Percentiles rank a stretch among this genome's conserved stretches.
Evolutionary conservation across 768 basidiomycete species (phyloP).

Genomic region (Tremella fuciformis): DNA sequence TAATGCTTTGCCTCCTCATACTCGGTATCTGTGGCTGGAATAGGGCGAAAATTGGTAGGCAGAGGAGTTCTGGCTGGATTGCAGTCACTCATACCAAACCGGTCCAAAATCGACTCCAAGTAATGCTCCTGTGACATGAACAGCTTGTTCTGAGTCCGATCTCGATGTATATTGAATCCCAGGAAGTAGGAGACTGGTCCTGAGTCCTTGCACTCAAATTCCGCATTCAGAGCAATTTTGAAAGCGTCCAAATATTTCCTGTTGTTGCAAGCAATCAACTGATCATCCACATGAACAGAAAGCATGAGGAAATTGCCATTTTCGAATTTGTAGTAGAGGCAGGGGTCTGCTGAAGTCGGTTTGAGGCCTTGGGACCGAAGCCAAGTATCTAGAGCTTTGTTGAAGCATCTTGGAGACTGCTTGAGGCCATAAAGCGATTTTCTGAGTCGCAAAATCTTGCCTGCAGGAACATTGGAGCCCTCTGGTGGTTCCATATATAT

Average conservation of each 20-base stretch:
- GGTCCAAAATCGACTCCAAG: constrained; percentile 5
- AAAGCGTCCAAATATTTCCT: too few species aligned
- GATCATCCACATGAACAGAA: too few species aligned
- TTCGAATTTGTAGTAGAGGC: too few species aligned
- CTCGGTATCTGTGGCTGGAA: too few species aligned
- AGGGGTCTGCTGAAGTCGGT: constrained; percentile 12
- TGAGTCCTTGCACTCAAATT: constrained; percentile 11
- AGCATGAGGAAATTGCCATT: too few species aligned
- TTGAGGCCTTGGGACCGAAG: constrained; percentile 6
- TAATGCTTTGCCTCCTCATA: too few species aligned
- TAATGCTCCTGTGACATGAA: too few species aligned
- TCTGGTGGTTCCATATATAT: constrained; percentile 15
- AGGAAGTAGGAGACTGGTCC: constrained; percentile 13
- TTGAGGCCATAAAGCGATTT: constrained; percentile 22
- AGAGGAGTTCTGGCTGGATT: constrained; percentile 3
- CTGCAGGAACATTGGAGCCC: constrained; percentile 1
- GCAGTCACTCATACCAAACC: constrained; percentile 8
- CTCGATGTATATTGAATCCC: too few species aligned
- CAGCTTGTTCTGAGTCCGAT: too few species aligned
- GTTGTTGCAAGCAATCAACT: too few species aligned
- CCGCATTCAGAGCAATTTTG: constrained; percentile 8
- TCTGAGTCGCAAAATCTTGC: constrained; percentile 9
- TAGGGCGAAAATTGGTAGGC: constrained; percentile 6
- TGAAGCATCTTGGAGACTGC: constrained; percentile 16
- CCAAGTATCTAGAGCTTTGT: constrained; percentile 18